A percentile compares a stretch with the other conserved stretches of the same genome.
Conservation (phyloP, 495 filamentous ascomycete genomes). For the Podospora fimiseda region DNA sequence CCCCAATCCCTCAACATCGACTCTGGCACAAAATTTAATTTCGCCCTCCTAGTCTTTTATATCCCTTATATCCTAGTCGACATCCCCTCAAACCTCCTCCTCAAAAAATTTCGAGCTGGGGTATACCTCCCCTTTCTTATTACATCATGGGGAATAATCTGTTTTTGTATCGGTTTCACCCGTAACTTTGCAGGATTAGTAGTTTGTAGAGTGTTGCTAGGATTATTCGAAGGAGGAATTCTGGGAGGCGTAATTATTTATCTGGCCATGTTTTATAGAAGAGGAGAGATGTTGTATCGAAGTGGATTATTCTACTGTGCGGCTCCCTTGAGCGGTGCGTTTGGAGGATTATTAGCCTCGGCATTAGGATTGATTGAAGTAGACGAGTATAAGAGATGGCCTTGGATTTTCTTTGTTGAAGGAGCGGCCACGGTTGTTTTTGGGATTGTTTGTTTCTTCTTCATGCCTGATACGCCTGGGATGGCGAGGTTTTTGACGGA, state of each 20-base stretch:
- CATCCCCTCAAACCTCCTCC: constrained; percentile 53
- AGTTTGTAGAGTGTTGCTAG: constrained; percentile 52
- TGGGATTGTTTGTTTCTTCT: constrained; percentile 36
- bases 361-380: constrained; percentile 34
- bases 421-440: constrained; percentile 38
- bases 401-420: constrained; percentile 41
- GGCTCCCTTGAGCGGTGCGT: constrained; percentile 56
- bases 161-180: constrained; percentile 49
- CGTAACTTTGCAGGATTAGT: constrained; percentile 50
- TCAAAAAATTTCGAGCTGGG: constrained; percentile 54
- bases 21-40: constrained; percentile 36
- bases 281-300: constrained; percentile 37
- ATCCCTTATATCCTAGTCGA: constrained; percentile 46
- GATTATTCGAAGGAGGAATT: constrained; percentile 56
- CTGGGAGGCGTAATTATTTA: constrained; percentile 51
- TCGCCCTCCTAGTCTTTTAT: constrained; percentile 44
- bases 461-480: constrained; percentile 41
- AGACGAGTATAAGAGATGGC: constrained; percentile 40
- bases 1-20: constrained; percentile 35
- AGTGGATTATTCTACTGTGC: constrained; percentile 58
- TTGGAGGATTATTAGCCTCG: constrained; percentile 59
- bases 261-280: constrained; percentile 43
- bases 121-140: constrained; percentile 47
- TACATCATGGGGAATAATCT: constrained; percentile 45
- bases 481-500: constrained; percentile 34